Conservation (phyloP, 441 rosid genomes). For the Breynia disticha region DNA sequence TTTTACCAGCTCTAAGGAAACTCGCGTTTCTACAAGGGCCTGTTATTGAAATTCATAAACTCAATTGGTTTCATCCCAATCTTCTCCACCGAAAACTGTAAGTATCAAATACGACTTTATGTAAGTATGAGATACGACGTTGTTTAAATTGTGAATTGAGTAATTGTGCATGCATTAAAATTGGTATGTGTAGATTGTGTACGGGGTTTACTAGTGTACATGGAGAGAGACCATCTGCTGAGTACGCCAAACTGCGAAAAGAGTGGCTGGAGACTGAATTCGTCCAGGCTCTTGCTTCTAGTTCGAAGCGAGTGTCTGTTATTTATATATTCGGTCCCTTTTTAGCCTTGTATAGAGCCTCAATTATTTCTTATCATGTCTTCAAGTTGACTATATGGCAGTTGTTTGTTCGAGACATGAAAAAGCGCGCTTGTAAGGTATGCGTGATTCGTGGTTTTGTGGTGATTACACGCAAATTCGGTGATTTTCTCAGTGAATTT, state of each 20-base stretch:
- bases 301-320: conserved; percentile 55
- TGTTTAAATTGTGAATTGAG: not conserved
- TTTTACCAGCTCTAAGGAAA: conserved; percentile 13
- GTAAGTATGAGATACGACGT: too few relatives aligned
- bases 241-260: conserved; percentile 88
- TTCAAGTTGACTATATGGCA: conserved; percentile 73
- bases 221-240: conserved; percentile 77
- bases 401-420: conserved; percentile 55
- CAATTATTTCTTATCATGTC: conserved; percentile 71
- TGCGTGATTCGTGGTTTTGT: conserved; percentile 1
- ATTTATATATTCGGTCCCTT: conserved; percentile 71
- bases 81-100: conserved; percentile 33
- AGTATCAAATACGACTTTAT: conserved; percentile 20
- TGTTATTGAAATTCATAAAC: conserved; percentile 20
- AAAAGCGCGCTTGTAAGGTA: conserved; percentile 79
- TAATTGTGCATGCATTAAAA: not conserved
- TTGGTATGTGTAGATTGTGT: conserved; percentile 41
- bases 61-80: conserved; percentile 19
- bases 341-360: conserved; percentile 86
- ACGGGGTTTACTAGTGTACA: conserved; percentile 68
- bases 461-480: too few relatives aligned
- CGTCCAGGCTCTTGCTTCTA: conserved; percentile 53
- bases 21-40: conserved; percentile 11
- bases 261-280: conserved; percentile 93
- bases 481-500: too few relatives aligned